These are phyloP conservation scores for Ceratocystis cacaofunesta DNA, from an alignment of 2,329 filamentous ascomycete genomes.

Conservation along the genomic window DNA sequence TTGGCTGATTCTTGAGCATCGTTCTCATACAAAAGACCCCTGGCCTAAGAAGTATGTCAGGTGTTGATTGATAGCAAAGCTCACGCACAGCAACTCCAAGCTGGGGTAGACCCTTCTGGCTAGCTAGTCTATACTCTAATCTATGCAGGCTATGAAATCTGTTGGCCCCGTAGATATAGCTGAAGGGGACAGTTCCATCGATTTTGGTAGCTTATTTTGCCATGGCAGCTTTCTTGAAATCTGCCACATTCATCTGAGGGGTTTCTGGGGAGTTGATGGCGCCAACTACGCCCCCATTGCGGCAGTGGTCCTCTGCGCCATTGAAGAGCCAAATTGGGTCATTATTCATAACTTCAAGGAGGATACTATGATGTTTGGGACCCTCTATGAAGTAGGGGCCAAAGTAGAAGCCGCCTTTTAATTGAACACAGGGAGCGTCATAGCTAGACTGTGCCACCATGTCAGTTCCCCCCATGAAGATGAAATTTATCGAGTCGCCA, in stretches of 20 bases:
- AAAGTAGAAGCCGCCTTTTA: background rate
- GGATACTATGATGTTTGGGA: slow-evolving; percentile 23
- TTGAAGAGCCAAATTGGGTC: background rate
- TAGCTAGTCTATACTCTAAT: too few relatives aligned
- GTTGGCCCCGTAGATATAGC: too few relatives aligned
- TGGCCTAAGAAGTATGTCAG: too few relatives aligned
- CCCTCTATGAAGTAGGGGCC: too few relatives aligned
- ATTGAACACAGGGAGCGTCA: slow-evolving; percentile 26
- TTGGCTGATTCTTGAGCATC: too few relatives aligned
- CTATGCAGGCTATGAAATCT: too few relatives aligned
- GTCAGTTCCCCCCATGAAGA: slow-evolving; percentile 38
- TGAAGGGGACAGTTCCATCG: too few relatives aligned
- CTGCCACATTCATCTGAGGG: background rate
- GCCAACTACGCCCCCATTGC: slow-evolving; percentile 20
- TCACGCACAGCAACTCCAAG: too few relatives aligned
- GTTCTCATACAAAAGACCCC: too few relatives aligned
- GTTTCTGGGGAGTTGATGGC: slow-evolving; percentile 21
- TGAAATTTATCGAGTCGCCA: slow-evolving; percentile 40
- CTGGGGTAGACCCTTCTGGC: too few relatives aligned
- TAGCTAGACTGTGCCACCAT: slow-evolving; percentile 32
- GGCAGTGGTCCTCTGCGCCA: slow-evolving; percentile 14
- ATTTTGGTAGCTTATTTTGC: too few relatives aligned
- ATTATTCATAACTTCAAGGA: slow-evolving; percentile 20
- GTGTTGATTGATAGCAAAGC: too few relatives aligned
- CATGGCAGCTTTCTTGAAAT: background rate